Evolutionary conservation across 345 rosid genomes (phyloP).

Genomic region (Hibiscus trionum): DNA sequence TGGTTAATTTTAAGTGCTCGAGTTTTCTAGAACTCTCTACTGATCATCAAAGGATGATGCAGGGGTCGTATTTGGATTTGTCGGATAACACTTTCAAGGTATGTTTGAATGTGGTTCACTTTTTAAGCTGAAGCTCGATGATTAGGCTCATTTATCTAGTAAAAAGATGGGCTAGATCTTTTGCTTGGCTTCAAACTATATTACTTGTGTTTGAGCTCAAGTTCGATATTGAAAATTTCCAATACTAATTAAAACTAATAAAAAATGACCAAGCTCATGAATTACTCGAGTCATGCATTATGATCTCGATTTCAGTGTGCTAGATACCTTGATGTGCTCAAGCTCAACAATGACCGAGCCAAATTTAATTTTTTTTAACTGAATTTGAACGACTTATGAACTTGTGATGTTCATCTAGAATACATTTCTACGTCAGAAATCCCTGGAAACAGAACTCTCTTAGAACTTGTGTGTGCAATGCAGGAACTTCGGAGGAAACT

Average conservation of each 20-base stretch:
- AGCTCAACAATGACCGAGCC: neutral
- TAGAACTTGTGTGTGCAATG: slow-evolving; percentile 1
- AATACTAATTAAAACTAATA: neutral
- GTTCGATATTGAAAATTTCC: neutral
- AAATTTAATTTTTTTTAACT: neutral
- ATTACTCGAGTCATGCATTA: neutral
- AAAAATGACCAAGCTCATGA: neutral
- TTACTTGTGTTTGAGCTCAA: neutral
- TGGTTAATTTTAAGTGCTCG: neutral
- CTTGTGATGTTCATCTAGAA: neutral
- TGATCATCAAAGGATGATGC: slow-evolving; percentile 16
- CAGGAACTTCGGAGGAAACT: slow-evolving; percentile 98
- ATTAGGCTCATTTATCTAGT: neutral
- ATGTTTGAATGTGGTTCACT: neutral
- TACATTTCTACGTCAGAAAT: neutral
- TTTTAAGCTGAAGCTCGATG: neutral
- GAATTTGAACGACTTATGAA: neutral
- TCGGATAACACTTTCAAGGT: slow-evolving; percentile 98
- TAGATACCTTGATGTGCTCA: neutral
- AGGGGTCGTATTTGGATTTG: slow-evolving; percentile 85
- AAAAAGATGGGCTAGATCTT: neutral
- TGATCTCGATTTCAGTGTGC: neutral
- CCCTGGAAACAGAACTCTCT: neutral
- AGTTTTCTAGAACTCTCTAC: neutral
- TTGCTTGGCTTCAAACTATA: neutral